Evolutionary conservation across 139 green algal species (phyloP).

Genomic region (Chloropicon primus): DNA sequence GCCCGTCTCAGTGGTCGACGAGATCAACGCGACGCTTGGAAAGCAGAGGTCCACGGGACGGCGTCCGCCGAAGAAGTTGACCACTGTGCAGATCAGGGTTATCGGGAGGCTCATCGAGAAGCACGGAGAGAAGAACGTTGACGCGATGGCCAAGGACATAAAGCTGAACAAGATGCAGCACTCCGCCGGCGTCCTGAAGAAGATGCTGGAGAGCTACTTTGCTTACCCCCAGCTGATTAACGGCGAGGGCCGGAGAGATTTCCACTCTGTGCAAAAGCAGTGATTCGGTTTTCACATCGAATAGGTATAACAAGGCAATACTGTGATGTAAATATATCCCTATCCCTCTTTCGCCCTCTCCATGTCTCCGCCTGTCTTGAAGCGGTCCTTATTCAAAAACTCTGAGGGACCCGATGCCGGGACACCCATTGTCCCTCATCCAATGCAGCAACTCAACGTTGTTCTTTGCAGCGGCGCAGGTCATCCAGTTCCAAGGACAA

Average conservation of each 20-base stretch:
- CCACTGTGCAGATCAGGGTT: slow-evolving; percentile 22
- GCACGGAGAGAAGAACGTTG: slow-evolving; percentile 22
- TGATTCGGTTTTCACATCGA: too few relatives aligned
- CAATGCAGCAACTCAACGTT: neutral
- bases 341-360: too few relatives aligned
- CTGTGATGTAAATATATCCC: too few relatives aligned
- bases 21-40: neutral
- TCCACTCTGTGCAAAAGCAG: neutral
- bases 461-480: neutral
- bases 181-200: slow-evolving; percentile 15
- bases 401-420: neutral
- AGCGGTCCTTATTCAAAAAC: too few relatives aligned
- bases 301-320: too few relatives aligned
- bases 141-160: slow-evolving; percentile 28
- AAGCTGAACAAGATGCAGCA: slow-evolving; percentile 48
- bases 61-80: slow-evolving; percentile 16
- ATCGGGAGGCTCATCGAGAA: slow-evolving; percentile 17
- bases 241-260: neutral
- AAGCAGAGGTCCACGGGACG: neutral
- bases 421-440: neutral
- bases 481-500: neutral
- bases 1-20: neutral
- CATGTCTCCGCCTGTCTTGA: too few relatives aligned
- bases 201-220: neutral
- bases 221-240: neutral